These are phyloP conservation scores for Plasmodium gaboni DNA, from an alignment of 169 alveolate genomes.

Conservation along the genomic window DNA sequence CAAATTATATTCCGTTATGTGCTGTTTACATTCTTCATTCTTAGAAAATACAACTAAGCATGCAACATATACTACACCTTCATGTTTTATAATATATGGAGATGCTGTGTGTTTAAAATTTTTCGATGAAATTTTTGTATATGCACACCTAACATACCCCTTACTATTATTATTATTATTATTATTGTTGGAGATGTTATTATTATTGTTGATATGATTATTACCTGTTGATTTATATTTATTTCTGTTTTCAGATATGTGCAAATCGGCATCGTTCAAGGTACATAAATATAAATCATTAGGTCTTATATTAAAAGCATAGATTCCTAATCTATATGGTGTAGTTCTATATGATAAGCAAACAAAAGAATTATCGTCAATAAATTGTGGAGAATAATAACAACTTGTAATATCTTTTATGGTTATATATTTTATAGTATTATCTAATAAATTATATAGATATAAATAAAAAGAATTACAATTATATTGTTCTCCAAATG, in stretches of 20 bases:
- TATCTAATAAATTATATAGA: conserved; percentile 56
- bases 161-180: neutral
- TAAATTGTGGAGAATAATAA: conserved; percentile 71
- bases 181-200: neutral
- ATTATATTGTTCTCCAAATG: conserved; percentile 69
- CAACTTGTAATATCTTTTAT: conserved; percentile 44
- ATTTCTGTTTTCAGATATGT: neutral
- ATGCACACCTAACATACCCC: conserved; percentile 33
- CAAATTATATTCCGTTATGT: conserved; percentile 37
- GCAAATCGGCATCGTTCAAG: conserved; percentile 22
- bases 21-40: conserved; percentile 35
- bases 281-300: conserved; percentile 61
- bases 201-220: neutral
- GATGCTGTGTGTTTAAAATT: conserved; percentile 44
- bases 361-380: conserved; percentile 72
- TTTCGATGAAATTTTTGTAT: conserved; percentile 36
- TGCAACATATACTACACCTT: conserved; percentile 30
- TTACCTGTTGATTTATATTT: too few relatives aligned
- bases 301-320: conserved; percentile 50
- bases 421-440: conserved; percentile 35
- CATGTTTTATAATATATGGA: conserved; percentile 31
- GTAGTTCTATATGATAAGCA: conserved; percentile 45
- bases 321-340: conserved; percentile 61
- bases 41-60: conserved; percentile 33
- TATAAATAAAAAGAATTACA: conserved; percentile 63